Evolutionary conservation across 805 yeast genomes (phyloP), one percentile per base, ranked within the genome.

Genomic region (Tetrapisispora iriomotensis): DNA sequence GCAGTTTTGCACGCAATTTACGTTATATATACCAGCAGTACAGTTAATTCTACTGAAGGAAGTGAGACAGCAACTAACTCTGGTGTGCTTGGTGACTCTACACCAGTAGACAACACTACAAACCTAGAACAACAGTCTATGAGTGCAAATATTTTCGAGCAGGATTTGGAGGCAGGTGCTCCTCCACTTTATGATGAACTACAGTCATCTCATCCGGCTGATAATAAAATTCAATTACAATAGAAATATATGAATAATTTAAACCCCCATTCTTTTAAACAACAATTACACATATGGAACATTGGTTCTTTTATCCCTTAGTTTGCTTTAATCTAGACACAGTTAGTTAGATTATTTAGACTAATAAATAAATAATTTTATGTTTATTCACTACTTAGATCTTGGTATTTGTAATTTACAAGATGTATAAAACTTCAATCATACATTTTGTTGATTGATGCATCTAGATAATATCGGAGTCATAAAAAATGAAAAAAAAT

Each of bases 1-100:
- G 87, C 87, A 3, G 62, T 80, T 37, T 58, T 81, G 32, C 90
- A 82, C 56, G 68, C 82, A 4, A 68, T 79, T 60, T 82, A 78
- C 56, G 72, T 82, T 42, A 79, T 82, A 40, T 29, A 29, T n/a
- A 10, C 14, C 14, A 27, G 6, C 29, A 27, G n/a, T n/a, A n/a
- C n/a, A 27, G 10, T n/a, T 6, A n/a, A 13, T 13, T 27, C n/a
- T 6, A 2, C 5, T 12, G 28, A 17, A 15, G 14, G 14, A 3
- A 24, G 10, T 17, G 17, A 7, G n/a, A 33, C 22, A 13, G 9
- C n/a, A 17, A 8, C 19, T 3, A 33, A 17, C 12, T 15, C 28
- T 4, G n/a, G n/a, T n/a, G n/a, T n/a, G n/a, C n/a, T n/a, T n/a
- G n/a, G n/a, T n/a, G n/a, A 25, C n/a, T 13, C 6, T 14, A 6